Conservation (phyloP, 192 early-diverging fungal species). For the Mortierella antarctica region DNA sequence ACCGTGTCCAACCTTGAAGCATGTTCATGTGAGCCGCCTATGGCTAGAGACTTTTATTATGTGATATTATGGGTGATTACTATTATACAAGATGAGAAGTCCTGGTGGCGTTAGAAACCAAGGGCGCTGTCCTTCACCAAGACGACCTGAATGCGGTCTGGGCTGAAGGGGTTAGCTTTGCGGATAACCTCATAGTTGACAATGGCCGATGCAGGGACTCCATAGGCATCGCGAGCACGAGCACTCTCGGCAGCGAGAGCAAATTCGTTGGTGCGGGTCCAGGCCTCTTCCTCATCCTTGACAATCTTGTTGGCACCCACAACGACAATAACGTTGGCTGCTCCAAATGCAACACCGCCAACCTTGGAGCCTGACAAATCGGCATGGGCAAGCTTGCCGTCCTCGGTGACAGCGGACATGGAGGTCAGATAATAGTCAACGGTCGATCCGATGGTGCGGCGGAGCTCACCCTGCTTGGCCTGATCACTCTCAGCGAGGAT, state of each 20-base stretch:
- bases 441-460: conserved; percentile 49
- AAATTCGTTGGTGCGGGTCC: conserved; percentile 48
- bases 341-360: conserved; percentile 46
- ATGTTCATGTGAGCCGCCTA: too few relatives aligned
- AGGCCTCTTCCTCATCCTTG: conserved; percentile 54
- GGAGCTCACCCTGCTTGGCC: conserved; percentile 47
- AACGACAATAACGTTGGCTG: conserved; percentile 50
- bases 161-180: conserved; percentile 43
- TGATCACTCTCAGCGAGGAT: conserved; percentile 48
- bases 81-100: conserved; percentile 2
- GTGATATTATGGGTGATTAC: not conserved
- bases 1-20: too few relatives aligned
- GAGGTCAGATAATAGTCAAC: conserved; percentile 56
- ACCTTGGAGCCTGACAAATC: conserved; percentile 56
- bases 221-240: conserved; percentile 55
- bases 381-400: conserved; percentile 45
- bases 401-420: conserved; percentile 51
- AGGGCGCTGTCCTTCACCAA: conserved; percentile 50
- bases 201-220: conserved; percentile 45
- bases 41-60: not conserved
- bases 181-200: conserved; percentile 47
- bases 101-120: conserved; percentile 42
- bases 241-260: conserved; percentile 50
- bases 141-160: conserved; percentile 44
- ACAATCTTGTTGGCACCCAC: conserved; percentile 58